Evolutionary conservation across 176 grass and related monocot species (phyloP).

Genomic region (Aechmea fasciata): DNA sequence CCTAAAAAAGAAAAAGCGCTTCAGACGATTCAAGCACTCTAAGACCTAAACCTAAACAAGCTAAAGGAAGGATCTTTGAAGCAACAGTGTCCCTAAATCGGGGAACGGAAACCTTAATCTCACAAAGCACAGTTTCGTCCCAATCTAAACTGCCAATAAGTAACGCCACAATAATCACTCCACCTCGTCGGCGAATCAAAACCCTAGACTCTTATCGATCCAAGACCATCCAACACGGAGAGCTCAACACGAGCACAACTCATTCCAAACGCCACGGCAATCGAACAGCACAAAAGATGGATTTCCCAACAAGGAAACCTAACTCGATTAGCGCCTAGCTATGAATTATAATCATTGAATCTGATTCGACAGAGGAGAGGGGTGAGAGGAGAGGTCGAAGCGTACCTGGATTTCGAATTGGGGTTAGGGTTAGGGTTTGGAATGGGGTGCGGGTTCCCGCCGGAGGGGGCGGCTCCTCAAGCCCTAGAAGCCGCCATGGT

Average conservation of each 20-base stretch:
- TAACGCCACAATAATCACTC: background rate
- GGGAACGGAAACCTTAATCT: no score
- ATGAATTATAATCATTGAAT: background rate
- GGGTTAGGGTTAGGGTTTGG: background rate
- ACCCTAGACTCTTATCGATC: background rate
- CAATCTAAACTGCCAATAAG: background rate
- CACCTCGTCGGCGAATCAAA: background rate
- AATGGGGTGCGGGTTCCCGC: background rate
- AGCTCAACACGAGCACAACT: background rate
- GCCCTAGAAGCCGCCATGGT: conserved; percentile 1
- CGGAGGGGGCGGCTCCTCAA: background rate
- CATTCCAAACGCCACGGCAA: background rate
- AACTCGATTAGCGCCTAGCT: background rate
- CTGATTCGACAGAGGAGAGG: background rate
- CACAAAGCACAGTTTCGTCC: background rate
- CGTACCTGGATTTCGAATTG: background rate
- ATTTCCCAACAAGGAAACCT: background rate
- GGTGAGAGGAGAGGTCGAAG: background rate
- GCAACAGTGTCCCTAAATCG: no score
- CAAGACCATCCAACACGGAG: background rate
- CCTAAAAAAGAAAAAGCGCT: no score
- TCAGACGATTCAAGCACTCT: no score
- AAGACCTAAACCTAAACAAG: no score
- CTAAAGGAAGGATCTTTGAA: no score
- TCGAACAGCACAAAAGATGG: background rate